Evolutionary conservation across 768 basidiomycete species (phyloP).

Genomic region (Mycena filopes): DNA sequence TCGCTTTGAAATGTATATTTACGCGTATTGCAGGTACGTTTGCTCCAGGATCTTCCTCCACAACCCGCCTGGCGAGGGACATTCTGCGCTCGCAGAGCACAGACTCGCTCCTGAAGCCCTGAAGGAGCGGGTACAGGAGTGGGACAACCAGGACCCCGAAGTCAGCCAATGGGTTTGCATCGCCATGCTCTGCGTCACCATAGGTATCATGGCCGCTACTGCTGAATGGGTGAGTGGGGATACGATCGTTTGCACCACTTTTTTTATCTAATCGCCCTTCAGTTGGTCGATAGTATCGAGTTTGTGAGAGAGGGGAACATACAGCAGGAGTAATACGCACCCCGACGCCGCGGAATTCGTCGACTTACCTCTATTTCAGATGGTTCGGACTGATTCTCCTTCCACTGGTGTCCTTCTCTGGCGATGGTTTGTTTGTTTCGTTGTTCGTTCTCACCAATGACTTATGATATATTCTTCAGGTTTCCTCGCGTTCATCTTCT

Average conservation of each 20-base stretch:
- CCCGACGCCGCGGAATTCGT: neutral
- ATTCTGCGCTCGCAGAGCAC: constrained; percentile 51
- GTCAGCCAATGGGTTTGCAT: constrained; percentile 74
- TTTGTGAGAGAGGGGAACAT: constrained; percentile 57
- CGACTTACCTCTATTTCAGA: constrained; percentile 44
- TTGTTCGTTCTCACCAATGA: neutral
- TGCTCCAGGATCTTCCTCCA: constrained; percentile 75
- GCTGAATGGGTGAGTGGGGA: constrained; percentile 72
- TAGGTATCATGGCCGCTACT: constrained; percentile 73
- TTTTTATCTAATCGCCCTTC: neutral
- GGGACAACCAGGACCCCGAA: constrained; percentile 57
- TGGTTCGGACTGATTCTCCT: constrained; percentile 82
- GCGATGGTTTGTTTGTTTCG: constrained; percentile 58
- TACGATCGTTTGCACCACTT: constrained; percentile 1
- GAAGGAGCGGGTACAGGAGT: constrained; percentile 49
- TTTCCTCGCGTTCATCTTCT: constrained; percentile 67
- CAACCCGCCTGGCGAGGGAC: constrained; percentile 71
- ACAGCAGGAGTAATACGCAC: constrained; percentile 58
- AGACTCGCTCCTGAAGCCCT: constrained; percentile 59
- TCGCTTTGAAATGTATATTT: neutral
- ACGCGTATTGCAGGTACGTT: constrained; percentile 59
- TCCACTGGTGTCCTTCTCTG: constrained; percentile 78
- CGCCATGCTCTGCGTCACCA: constrained; percentile 58
- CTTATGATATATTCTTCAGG: constrained; percentile 1
- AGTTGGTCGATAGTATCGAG: constrained; percentile 76